Evolutionary conservation across 768 basidiomycete species (phyloP), one percentile per base, ranked within the genome.

Genomic region (Boletus rubescentipes): DNA sequence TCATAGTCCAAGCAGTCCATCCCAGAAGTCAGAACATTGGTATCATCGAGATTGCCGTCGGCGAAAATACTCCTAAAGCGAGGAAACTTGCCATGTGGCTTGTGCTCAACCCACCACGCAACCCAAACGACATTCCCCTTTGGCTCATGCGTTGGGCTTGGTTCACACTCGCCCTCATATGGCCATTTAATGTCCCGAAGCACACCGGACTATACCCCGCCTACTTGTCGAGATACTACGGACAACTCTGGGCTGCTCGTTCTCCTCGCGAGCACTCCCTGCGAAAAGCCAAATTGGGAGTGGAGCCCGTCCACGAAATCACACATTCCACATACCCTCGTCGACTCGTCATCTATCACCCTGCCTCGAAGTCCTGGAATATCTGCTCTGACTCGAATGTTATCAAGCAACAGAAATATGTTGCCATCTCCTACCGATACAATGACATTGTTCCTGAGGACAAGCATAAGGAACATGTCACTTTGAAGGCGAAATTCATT

Each of bases 211-310:
- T 38, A n/a, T 67, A 65, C 41, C 51, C 49, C 2, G 12, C 60
- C 23, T 67, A 67, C 36, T 41, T 60, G 39, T 53, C 62, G 18
- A 58, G 30, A 44, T 65, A 60, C 34, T 35, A 52, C 14, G 57
- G 65, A 3, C 65, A 67, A 1, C 59, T 69, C 16, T 69, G 65
- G 67, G 38, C 26, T 20, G 30, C 66, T 51, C 57, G 57, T 44
- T 62, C 62, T 8, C 55, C 62, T 38, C 51, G 38, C 38, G 67
- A 69, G 16, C 49, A 58, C 42, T 62, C 64, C 43, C 35, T 64
- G 15, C 65, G 62, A 12, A 29, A 1, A 7, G 48, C 26, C 23
- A 21, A 20, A 31, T 9, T 38, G 20, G 61, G 42, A 30, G 38
- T 2, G 20, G 54, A 61, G 35, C 46, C 34, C 16, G 34, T 54